Percentiles rank a stretch among this genome's conserved stretches.
These are phyloP conservation scores for Hypoxylon sp. DNA, from an alignment of 2,329 filamentous ascomycete genomes.

Conservation along the genomic window DNA sequence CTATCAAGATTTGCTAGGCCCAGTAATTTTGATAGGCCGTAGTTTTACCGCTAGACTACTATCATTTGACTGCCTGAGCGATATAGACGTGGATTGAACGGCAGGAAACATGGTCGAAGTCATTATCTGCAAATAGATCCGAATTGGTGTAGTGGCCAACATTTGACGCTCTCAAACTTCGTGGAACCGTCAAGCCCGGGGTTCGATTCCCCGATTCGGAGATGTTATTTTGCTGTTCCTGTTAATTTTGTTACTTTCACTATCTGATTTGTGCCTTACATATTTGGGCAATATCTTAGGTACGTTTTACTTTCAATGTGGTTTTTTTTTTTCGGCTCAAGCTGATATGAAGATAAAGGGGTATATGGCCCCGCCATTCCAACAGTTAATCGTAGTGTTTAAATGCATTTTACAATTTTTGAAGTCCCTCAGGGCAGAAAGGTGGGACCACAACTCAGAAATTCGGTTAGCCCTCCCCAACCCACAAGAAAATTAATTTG, in stretches of 20 bases:
- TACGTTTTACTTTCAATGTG: too few species aligned
- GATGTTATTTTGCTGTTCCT: conserved; percentile 5
- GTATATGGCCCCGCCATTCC: neutral
- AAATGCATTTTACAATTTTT: conserved; percentile 20
- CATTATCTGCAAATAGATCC: conserved; percentile 34
- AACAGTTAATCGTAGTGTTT: neutral
- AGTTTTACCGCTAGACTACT: too few species aligned
- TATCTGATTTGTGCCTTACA: too few species aligned
- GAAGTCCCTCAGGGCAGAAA: conserved; percentile 12
- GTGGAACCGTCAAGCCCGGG: conserved; percentile 46
- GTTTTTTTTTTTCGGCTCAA: too few species aligned
- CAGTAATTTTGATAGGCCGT: too few species aligned
- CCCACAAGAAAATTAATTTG: conserved; percentile 51
- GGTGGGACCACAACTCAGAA: conserved; percentile 24
- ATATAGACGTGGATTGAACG: too few species aligned
- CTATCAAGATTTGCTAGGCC: too few species aligned
- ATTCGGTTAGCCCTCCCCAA: conserved; percentile 48
- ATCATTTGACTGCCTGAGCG: too few species aligned
- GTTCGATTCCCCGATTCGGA: conserved; percentile 50
- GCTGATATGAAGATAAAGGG: neutral
- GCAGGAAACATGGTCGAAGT: too few species aligned
- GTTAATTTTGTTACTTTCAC: too few species aligned
- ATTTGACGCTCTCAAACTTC: conserved; percentile 51
- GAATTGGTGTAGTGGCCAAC: conserved; percentile 54
- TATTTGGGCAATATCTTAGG: too few species aligned